Base-by-base conservation (phyloP, 306 rosid species). In the Medicago ruthenica region DNA sequence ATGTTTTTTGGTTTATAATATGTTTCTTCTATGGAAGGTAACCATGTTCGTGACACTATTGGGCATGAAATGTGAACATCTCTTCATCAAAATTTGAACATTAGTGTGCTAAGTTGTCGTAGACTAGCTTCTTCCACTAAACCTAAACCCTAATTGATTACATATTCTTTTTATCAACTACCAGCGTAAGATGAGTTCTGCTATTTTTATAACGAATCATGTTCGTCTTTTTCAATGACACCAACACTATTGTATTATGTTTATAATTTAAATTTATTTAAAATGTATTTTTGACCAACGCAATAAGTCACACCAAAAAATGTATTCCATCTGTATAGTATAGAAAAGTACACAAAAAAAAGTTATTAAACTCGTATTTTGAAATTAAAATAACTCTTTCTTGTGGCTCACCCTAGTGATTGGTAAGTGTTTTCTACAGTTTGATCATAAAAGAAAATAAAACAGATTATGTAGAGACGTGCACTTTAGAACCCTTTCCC, bases 381-480 rank as follows among this genome's bases (percentile, higher is more conserved):
- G 11, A 27, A 61, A 47, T 44, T 42, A 44, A 42, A 34, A 66
- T 31, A 20, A 36, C 50, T 60, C 34, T 60, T 67, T 65, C 57
- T 40, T 60, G 69, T 79, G 60, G 62, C 77, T 42, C 22, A 72
- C 10, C 4, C 36, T 17, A 59, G 80, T 16, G 13, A 77, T 11
- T 62, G 62, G 68, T 72, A 61, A 51, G 67, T 39, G 66, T 51
- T 76, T 76, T 76, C 5, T 73, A 60, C 3, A 70, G 85, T 41
- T 60, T 67, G 74, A 79, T 83, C 47, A 64, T 27, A 57, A 47
- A 69, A 71, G 68, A 55, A 18, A 64, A 55, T 40, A 66, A 24
- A 62, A 60, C 9, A 36, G 18, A 53, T 50, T 72, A 51, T 71
- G 74, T 69, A 50, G 68, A 71, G 79, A 40, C 37, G 51, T 73